A percentile compares a stretch with the other conserved stretches of the same genome.
Evolutionary conservation across 352 stramenopile genomes (phyloP).

Genomic region (Phytophthora colocasiae): DNA sequence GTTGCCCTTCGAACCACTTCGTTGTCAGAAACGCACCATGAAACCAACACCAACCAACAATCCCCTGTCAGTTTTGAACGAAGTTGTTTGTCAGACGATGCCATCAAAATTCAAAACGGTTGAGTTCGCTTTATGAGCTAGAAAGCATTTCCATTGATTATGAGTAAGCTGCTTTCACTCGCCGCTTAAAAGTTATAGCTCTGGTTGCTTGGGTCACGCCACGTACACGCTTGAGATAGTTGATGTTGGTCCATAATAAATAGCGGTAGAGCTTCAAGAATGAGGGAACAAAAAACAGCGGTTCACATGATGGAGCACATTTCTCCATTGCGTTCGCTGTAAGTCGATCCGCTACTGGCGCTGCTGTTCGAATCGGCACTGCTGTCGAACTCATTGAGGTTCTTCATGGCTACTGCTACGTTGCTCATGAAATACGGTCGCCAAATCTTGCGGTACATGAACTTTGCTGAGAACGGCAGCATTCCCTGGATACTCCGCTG

Average conservation of each 20-base stretch:
- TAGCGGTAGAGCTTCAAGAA: conserved; percentile 41
- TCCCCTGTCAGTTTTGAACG: neutral
- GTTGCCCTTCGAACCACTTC: neutral
- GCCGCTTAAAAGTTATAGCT: conserved; percentile 21
- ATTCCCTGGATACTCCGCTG: conserved; percentile 72
- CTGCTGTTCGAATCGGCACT: conserved; percentile 28
- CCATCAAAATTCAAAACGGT: no score
- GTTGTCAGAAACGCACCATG: neutral
- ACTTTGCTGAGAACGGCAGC: conserved; percentile 78
- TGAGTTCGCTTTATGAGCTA: neutral
- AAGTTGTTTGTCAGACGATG: no score
- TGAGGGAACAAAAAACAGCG: conserved; percentile 11
- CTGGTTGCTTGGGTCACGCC: conserved; percentile 27
- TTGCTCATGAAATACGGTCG: conserved; percentile 85
- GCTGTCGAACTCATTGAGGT: conserved; percentile 76
- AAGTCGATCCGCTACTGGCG: conserved; percentile 26
- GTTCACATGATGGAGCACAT: conserved; percentile 49
- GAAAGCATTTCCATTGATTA: conserved; percentile 26
- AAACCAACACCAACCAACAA: conserved; percentile 15
- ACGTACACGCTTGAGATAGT: conserved; percentile 27
- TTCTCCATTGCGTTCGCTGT: conserved; percentile 43
- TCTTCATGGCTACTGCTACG: conserved; percentile 80
- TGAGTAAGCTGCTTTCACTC: conserved; percentile 31
- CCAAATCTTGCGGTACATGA: conserved; percentile 89
- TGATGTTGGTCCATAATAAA: conserved; percentile 46